phyloP scores from a whole-genome alignment of 2,329 filamentous ascomycete genomes.

The Beauveria asiatica region DNA sequence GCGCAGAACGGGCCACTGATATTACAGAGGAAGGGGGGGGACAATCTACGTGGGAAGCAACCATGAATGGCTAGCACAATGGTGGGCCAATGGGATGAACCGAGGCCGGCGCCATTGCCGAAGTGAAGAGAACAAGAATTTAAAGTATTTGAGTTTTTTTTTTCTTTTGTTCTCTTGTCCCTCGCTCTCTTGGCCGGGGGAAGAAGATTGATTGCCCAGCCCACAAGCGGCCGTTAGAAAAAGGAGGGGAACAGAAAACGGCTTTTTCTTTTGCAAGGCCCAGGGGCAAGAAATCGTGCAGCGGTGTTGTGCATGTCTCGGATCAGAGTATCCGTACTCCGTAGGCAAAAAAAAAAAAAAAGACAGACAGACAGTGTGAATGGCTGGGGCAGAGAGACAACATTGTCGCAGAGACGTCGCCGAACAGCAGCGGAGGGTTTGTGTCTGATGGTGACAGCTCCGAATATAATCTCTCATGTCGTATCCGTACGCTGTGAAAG shows the following conservation, averaged over 20 bases:
- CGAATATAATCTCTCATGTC: background rate
- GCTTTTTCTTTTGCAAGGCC: background rate
- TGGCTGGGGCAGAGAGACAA: conserved; percentile 5
- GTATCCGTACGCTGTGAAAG: too few species aligned
- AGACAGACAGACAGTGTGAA: background rate
- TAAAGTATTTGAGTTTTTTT: background rate
- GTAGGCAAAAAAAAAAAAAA: too few species aligned
- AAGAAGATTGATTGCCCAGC: background rate
- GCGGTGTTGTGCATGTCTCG: background rate
- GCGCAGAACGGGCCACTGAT: too few species aligned
- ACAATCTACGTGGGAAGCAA: too few species aligned
- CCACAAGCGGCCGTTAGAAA: background rate
- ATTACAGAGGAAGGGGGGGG: too few species aligned
- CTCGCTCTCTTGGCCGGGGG: background rate
- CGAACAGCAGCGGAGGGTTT: background rate
- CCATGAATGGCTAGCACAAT: too few species aligned
- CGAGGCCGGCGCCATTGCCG: too few species aligned
- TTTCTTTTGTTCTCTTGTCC: background rate
- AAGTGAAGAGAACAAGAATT: too few species aligned
- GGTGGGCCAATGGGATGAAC: too few species aligned
- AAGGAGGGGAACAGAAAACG: background rate
- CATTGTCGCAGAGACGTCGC: background rate
- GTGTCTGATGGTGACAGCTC: background rate
- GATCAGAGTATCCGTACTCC: too few species aligned
- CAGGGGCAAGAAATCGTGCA: too few species aligned